Percentiles rank a stretch among this genome's conserved stretches.
phyloP scores from a whole-genome alignment of 139 green algal species.

The Chlorella sp. region DNA sequence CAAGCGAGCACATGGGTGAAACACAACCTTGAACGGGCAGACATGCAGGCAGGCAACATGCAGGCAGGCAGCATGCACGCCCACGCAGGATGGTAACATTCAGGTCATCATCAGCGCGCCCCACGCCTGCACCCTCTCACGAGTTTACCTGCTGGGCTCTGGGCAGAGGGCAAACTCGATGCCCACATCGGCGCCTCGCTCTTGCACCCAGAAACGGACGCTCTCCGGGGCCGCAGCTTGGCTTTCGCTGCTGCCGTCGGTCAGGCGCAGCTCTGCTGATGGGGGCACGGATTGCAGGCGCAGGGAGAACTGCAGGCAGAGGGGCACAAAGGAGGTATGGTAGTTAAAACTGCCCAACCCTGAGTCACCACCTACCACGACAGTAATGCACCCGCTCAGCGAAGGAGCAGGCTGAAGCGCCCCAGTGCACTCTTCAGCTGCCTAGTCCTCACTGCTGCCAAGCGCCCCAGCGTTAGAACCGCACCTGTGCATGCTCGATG shows the following conservation, averaged over 20 bases:
- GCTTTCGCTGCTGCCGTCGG: neutral
- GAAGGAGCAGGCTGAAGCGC: neutral
- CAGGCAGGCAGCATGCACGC: neutral
- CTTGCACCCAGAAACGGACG: conserved; percentile 5
- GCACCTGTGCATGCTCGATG: neutral
- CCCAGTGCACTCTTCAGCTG: no score
- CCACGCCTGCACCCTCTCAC: no score
- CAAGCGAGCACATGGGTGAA: neutral
- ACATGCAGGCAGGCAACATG: neutral
- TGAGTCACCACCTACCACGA: no score
- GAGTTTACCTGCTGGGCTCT: neutral
- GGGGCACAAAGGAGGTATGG: neutral
- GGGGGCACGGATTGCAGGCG: conserved; percentile 10
- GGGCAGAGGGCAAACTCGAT: neutral
- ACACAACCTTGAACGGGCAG: neutral
- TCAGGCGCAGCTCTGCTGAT: neutral
- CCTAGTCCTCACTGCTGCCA: no score
- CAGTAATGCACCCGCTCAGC: neutral
- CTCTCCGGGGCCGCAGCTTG: neutral
- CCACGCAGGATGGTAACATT: neutral
- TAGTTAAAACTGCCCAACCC: neutral
- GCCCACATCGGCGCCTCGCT: neutral
- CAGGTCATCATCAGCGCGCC: no score
- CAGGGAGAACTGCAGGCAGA: conserved; percentile 15
- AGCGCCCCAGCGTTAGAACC: neutral